Evolutionary conservation across 1,139 yeast species (phyloP).

Genomic region (Lodderomyces theae): DNA sequence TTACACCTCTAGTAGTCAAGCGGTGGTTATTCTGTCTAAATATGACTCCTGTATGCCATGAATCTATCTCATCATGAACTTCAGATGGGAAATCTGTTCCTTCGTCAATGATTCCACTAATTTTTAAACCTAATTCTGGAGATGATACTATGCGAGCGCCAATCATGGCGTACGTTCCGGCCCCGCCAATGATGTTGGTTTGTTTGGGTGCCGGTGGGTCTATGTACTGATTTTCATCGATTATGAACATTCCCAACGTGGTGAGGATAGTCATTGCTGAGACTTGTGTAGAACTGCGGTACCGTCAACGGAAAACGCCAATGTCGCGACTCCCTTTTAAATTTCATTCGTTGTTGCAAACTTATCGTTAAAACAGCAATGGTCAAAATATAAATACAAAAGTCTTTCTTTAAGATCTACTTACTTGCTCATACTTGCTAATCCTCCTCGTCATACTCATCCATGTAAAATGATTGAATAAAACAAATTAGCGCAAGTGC

Average conservation of each 20-base stretch:
- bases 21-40: slow-evolving; percentile 53
- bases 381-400: neutral
- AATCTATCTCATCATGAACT: slow-evolving; percentile 43
- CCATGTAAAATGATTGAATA: slow-evolving; percentile 32
- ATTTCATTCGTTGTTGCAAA: neutral
- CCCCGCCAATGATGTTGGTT: slow-evolving; percentile 77
- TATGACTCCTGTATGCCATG: slow-evolving; percentile 63
- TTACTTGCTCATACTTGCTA: neutral
- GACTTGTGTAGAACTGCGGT: neutral
- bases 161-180: slow-evolving; percentile 78
- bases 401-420: neutral
- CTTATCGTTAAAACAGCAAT: neutral
- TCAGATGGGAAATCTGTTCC: slow-evolving; percentile 72
- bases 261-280: slow-evolving; percentile 34
- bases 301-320: too few species aligned
- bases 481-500: slow-evolving; percentile 31
- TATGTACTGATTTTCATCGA: slow-evolving; percentile 78
- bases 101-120: slow-evolving; percentile 73
- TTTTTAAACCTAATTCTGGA: slow-evolving; percentile 19
- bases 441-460: slow-evolving; percentile 28
- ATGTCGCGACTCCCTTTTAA: too few species aligned
- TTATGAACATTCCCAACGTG: slow-evolving; percentile 84
- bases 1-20: slow-evolving; percentile 78
- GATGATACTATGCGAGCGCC: slow-evolving; percentile 61
- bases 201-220: slow-evolving; percentile 40